Conservation (phyloP, 139 green algal species). For the Chlamydomonas sp. region DNA sequence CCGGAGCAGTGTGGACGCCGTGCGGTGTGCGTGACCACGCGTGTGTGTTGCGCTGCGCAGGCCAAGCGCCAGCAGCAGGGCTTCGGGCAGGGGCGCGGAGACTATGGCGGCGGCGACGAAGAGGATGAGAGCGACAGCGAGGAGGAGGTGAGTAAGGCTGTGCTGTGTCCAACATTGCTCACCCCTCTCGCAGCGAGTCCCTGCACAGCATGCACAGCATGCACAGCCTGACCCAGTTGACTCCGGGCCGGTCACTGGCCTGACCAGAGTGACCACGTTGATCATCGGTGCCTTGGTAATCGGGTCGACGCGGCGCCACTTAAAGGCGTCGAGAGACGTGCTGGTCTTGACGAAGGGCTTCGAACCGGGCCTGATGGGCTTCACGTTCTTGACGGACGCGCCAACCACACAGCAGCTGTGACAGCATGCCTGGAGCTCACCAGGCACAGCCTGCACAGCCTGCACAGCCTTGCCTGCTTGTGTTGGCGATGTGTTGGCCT, state of each 20-base stretch:
- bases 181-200: too few relatives aligned
- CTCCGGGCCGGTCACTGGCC: neutral
- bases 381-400: too few relatives aligned
- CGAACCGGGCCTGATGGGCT: too few relatives aligned
- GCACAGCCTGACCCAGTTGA: neutral
- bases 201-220: too few relatives aligned
- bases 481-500: too few relatives aligned
- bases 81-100: neutral
- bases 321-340: neutral
- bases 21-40: neutral
- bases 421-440: too few relatives aligned
- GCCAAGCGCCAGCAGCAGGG: neutral
- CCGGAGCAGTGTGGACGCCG: too few relatives aligned
- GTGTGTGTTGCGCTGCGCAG: neutral
- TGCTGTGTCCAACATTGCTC: too few relatives aligned
- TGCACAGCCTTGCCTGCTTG: too few relatives aligned
- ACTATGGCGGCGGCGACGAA: conserved; percentile 3
- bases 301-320: neutral
- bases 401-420: too few relatives aligned
- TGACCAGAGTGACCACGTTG: neutral
- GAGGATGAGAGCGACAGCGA: conserved; percentile 7
- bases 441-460: too few relatives aligned
- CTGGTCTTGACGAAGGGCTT: neutral
- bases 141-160: conserved; percentile 7
- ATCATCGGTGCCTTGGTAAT: neutral